phyloP scores from a whole-genome alignment of 2,329 filamentous ascomycete genomes.

The Cytospora piceae region DNA sequence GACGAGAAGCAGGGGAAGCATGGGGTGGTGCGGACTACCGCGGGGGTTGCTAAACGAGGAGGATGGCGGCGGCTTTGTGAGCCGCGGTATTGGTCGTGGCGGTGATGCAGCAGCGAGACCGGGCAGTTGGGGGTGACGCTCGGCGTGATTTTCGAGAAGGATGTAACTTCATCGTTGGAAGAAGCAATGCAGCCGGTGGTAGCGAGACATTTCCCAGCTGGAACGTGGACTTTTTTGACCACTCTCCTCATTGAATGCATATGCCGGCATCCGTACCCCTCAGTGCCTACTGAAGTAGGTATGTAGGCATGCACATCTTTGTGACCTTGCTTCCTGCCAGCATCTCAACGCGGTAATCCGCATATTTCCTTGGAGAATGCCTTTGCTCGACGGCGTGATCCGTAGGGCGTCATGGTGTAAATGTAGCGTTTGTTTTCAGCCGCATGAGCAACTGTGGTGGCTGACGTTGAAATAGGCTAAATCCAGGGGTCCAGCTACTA shows the following conservation, averaged over 20 bases:
- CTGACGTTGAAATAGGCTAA: slow-evolving; percentile 29
- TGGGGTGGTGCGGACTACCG: slow-evolving; percentile 23
- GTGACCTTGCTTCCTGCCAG: not conserved
- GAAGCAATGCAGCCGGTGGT: not conserved
- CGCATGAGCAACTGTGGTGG: slow-evolving; percentile 32
- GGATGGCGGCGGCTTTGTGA: slow-evolving; percentile 42
- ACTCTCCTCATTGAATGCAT: too few species aligned
- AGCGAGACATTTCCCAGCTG: not conserved
- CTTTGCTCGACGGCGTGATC: not conserved
- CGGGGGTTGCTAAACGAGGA: slow-evolving; percentile 35
- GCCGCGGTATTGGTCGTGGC: slow-evolving; percentile 43
- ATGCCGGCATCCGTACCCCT: too few species aligned
- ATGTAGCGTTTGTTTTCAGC: slow-evolving; percentile 30
- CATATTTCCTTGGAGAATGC: not conserved
- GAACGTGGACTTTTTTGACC: too few species aligned
- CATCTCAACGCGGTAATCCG: not conserved
- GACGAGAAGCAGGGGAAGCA: slow-evolving; percentile 17
- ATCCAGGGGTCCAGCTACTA: slow-evolving; percentile 14
- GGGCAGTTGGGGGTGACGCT: not conserved
- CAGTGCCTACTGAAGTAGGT: too few species aligned
- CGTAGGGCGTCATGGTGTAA: not conserved
- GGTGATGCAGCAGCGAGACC: slow-evolving; percentile 41
- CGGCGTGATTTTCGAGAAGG: not conserved
- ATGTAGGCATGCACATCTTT: too few species aligned
- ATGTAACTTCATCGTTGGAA: not conserved